phyloP scores from a whole-genome alignment of 352 stramenopile species.

The Phytophthora hybrid region DNA sequence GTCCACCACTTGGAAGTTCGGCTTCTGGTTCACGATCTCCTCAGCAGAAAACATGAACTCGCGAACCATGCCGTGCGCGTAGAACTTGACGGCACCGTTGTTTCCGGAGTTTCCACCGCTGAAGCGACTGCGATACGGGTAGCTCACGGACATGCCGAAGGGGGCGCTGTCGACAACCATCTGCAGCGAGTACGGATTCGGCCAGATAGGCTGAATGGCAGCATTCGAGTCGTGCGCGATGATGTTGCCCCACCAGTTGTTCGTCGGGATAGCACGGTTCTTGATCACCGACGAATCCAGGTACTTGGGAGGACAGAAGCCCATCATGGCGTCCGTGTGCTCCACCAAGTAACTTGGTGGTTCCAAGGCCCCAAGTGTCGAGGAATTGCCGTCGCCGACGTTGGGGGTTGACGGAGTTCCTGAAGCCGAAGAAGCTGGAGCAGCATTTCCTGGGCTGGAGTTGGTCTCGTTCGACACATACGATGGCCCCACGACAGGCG shows the following conservation, averaged over 20 bases:
- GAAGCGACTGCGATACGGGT: conserved; percentile 63
- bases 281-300: conserved; percentile 50
- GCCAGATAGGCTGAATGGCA: conserved; percentile 59
- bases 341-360: conserved; percentile 52
- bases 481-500: conserved; percentile 22
- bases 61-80: conserved; percentile 56
- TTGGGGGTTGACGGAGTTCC: conserved; percentile 5
- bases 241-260: conserved; percentile 80
- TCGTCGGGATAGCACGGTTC: conserved; percentile 70
- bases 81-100: conserved; percentile 58
- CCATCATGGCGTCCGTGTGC: conserved; percentile 60
- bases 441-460: conserved; percentile 8
- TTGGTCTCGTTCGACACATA: conserved; percentile 16
- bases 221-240: conserved; percentile 54
- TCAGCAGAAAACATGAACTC: conserved; percentile 64
- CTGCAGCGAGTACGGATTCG: conserved; percentile 65
- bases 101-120: conserved; percentile 65
- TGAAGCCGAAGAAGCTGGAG: conserved; percentile 7
- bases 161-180: conserved; percentile 49
- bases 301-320: conserved; percentile 62
- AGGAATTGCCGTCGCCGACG: conserved; percentile 20
- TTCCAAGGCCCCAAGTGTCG: conserved; percentile 33
- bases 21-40: conserved; percentile 54
- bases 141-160: conserved; percentile 62
- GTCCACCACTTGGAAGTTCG: conserved; percentile 59